Conservation (phyloP, 768 basidiomycete species). For the Tylopilus intermedius region DNA sequence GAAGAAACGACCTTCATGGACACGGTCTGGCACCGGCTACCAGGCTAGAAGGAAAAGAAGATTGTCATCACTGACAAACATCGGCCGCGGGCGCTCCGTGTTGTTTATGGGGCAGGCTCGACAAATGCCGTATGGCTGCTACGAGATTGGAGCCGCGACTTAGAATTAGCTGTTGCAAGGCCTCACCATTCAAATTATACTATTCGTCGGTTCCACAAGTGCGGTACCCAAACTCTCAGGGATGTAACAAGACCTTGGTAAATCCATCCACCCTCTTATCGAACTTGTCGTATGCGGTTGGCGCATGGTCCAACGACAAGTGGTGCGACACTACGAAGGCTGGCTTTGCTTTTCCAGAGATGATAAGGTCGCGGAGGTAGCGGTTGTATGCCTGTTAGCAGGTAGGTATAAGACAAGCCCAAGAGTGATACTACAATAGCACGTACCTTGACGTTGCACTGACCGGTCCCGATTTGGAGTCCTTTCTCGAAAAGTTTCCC, state of each 20-base stretch:
- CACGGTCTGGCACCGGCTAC: neutral
- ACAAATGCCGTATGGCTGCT: neutral
- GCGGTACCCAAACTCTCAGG: neutral
- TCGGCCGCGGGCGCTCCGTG: neutral
- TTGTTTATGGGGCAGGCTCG: neutral
- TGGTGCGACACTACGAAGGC: slow-evolving; percentile 6
- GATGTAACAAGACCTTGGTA: neutral
- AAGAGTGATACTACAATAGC: too few species aligned
- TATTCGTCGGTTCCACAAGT: neutral
- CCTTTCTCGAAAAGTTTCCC: slow-evolving; percentile 6
- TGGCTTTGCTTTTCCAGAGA: neutral
- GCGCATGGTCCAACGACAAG: slow-evolving; percentile 1
- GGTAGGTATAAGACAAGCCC: too few species aligned
- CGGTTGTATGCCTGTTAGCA: neutral
- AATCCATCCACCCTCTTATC: slow-evolving; percentile 7
- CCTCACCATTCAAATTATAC: too few species aligned
- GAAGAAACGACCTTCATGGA: neutral
- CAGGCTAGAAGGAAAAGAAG: neutral
- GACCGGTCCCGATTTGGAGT: neutral
- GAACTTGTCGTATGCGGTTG: slow-evolving; percentile 4
- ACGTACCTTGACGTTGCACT: neutral
- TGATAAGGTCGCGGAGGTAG: slow-evolving; percentile 7
- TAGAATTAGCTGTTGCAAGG: too few species aligned
- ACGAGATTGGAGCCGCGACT: too few species aligned
- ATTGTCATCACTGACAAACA: neutral